Percentiles rank a stretch among this genome's conserved stretches.
Evolutionary conservation across 345 rosid species (phyloP).

Genomic region (Populus davidiana): DNA sequence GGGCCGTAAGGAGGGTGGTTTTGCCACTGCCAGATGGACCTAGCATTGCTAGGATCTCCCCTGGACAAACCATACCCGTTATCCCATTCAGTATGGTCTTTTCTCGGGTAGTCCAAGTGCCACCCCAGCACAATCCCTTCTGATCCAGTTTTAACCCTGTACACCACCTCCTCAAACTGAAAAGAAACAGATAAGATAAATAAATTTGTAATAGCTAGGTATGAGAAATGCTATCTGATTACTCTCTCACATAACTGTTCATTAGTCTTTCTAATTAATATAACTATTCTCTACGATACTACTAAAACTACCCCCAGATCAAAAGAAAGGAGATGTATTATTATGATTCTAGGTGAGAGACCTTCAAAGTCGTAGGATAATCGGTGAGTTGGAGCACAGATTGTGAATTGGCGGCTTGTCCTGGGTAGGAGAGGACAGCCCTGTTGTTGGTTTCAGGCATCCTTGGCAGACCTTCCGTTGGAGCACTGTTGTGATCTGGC

Average conservation of each 20-base stretch:
- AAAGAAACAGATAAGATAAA: conserved; percentile 5
- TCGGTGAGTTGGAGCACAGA: conserved; percentile 40
- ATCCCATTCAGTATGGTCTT: conserved; percentile 80
- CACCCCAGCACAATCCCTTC: conserved; percentile 44
- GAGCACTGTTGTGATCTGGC: conserved; percentile 41
- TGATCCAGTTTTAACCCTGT: conserved; percentile 74
- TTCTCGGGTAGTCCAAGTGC: conserved; percentile 58
- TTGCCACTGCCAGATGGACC: conserved; percentile 99
- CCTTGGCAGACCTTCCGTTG: conserved; percentile 37
- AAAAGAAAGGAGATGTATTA: neutral
- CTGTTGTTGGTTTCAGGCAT: conserved; percentile 43
- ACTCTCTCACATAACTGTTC: neutral
- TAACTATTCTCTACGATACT: neutral
- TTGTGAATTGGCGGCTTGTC: conserved; percentile 36
- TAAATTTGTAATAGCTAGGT: neutral
- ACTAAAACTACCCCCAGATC: neutral
- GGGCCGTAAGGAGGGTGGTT: conserved; percentile 95
- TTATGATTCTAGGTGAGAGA: conserved; percentile 17
- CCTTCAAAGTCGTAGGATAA: conserved; percentile 82
- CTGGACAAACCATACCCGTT: conserved; percentile 81
- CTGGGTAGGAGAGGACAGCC: conserved; percentile 42
- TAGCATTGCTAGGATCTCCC: conserved; percentile 91
- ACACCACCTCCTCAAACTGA: conserved; percentile 92
- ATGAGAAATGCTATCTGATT: neutral
- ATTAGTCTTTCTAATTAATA: neutral